Base-by-base conservation (phyloP, 306 rosid genomes). In the Benincasa hispida region DNA sequence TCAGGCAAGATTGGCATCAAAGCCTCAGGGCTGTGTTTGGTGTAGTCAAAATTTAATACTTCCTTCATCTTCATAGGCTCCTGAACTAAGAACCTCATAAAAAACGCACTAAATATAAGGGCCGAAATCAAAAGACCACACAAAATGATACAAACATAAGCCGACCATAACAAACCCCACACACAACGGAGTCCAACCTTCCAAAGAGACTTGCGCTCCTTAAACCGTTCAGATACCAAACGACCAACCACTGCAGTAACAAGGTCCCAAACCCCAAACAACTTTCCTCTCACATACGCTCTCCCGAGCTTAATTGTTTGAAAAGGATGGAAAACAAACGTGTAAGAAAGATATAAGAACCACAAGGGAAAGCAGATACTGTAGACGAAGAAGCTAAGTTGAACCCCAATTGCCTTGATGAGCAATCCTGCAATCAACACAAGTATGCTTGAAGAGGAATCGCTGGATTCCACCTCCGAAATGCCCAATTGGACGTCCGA, bases 91-190 rank as follows among this genome's bases (percentile, higher is more conserved):
- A 72, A 67, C 80, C 84, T 84, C 87, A 88, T 81, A 7, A 87
- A 45, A 39, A 89, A 72, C 58, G 86, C 91, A 66, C 93, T 76
- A 61, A 86, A 53, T 66, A 88, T 58, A 59, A 89, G 72, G 8
- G 93, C 87, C 8, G 78, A 87, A 75, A 86, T 79, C 82, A 89
- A 47, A 8, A 93, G 78, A 39, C 87, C 74, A 57, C 78, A 81
- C 81, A 89, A 74, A 63, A 87, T 54, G 60, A 85, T 74, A 78
- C 90, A 78, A 60, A 93, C 91, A 78, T 81, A 93, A 14, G 76
- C 67, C 6, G 91, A 82, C 89, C 87, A 89, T 19, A 93, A 15
- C 10, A 91, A 73, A 1, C 98, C 96, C 95, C 91, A 88, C 41
- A 85, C 93, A 21, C 81, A 91, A 5, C 86, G 82, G 81, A 82